These are phyloP conservation scores for Zalaria sp. DNA, from an alignment of 2,329 filamentous ascomycete species.

Conservation along the genomic window DNA sequence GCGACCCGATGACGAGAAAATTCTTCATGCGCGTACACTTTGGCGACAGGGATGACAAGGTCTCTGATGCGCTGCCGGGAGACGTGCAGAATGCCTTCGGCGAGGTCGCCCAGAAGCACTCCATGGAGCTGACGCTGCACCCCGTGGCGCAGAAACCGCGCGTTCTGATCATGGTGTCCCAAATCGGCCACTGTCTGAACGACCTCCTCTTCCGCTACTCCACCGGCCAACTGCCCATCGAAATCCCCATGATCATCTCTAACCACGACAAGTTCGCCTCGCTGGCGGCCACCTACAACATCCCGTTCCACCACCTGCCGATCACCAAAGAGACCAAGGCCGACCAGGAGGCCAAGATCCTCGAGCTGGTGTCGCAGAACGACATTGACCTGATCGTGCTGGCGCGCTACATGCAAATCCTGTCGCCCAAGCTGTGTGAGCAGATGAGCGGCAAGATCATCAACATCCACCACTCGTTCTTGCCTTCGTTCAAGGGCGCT, in stretches of 20 bases:
- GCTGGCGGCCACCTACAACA: constrained; percentile 58
- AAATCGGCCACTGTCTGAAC: constrained; percentile 76
- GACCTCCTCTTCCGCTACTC: constrained; percentile 69
- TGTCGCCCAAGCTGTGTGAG: constrained; percentile 58
- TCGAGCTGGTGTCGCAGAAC: constrained; percentile 55
- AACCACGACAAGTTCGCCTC: constrained; percentile 64
- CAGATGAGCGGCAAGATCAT: constrained; percentile 78
- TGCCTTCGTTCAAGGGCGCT: constrained; percentile 77
- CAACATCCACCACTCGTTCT: constrained; percentile 83
- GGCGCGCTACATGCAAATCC: constrained; percentile 78
- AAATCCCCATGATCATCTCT: constrained; percentile 65
- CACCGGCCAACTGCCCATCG: constrained; percentile 59
- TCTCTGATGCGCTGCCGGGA: constrained; percentile 25
- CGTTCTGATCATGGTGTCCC: constrained; percentile 79
- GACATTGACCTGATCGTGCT: constrained; percentile 66
- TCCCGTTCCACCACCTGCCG: constrained; percentile 69
- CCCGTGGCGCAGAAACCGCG: constrained; percentile 55
- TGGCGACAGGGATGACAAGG: constrained; percentile 39
- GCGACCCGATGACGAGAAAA: constrained; percentile 55
- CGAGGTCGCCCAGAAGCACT: constrained; percentile 46
- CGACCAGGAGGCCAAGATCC: constrained; percentile 56
- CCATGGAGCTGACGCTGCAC: constrained; percentile 59
- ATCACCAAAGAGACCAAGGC: constrained; percentile 66
- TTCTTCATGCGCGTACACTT: constrained; percentile 90
- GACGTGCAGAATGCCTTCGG: constrained; percentile 43